A percentile compares a stretch with the other conserved stretches of the same genome.
Evolutionary conservation across 2,329 filamentous ascomycete species (phyloP).

Genomic region (Microdochium paspali): DNA sequence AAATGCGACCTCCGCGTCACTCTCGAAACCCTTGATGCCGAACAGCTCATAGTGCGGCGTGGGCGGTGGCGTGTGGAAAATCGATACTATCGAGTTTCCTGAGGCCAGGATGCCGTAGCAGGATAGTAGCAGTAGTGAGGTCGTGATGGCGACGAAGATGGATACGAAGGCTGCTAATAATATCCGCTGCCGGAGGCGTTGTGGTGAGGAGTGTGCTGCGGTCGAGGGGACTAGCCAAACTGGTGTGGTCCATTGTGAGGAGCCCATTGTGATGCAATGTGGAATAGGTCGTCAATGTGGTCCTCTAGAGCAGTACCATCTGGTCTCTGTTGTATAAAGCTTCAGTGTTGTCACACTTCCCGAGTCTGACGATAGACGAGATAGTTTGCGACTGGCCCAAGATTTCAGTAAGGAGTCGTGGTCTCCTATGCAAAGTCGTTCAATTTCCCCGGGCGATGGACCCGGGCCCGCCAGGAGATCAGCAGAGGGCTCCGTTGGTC

Average conservation of each 20-base stretch:
- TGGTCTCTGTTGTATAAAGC: too few relatives aligned
- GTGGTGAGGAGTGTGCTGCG: background rate
- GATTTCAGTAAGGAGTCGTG: too few relatives aligned
- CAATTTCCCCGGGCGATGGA: too few relatives aligned
- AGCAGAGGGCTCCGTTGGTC: too few relatives aligned
- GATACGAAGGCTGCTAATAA: background rate
- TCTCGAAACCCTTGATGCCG: background rate
- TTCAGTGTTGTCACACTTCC: too few relatives aligned
- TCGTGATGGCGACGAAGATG: background rate
- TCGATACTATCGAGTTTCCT: background rate
- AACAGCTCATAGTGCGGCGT: background rate
- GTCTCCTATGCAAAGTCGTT: too few relatives aligned
- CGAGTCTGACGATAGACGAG: too few relatives aligned
- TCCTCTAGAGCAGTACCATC: too few relatives aligned
- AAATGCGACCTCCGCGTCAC: background rate
- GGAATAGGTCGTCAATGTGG: too few relatives aligned
- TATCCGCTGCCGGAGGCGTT: background rate
- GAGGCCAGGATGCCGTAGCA: background rate
- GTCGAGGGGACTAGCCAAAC: background rate
- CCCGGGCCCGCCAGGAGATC: too few relatives aligned
- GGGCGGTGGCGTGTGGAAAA: background rate
- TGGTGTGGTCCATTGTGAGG: background rate
- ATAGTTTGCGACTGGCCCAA: too few relatives aligned
- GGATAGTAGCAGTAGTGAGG: background rate
- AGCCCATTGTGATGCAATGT: too few relatives aligned